phyloP scores from a whole-genome alignment of 306 rosid species.

The Lathyrus aphaca region DNA sequence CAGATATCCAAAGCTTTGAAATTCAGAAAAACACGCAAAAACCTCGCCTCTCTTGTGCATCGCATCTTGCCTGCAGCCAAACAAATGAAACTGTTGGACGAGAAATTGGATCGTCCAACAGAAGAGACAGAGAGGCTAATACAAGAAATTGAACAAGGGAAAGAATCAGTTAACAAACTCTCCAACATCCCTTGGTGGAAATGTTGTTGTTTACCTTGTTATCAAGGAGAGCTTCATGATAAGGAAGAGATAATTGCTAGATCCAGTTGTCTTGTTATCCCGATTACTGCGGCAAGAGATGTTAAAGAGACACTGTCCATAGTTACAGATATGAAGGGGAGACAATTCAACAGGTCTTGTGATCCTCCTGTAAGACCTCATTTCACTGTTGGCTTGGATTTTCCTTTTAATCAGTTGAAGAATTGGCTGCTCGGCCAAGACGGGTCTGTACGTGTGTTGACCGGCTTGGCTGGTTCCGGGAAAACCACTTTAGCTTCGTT shows the following conservation, averaged over 20 bases:
- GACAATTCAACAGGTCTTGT: background rate
- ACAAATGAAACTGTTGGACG: background rate
- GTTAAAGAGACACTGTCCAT: background rate
- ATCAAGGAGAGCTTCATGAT: background rate
- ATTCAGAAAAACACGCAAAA: background rate
- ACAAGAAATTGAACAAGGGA: background rate
- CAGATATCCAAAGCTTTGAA: background rate
- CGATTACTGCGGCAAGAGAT: background rate
- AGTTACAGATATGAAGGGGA: background rate
- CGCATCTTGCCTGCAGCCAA: background rate
- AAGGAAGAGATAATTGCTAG: background rate
- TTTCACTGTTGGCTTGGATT: constrained; percentile 46
- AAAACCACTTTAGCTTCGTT: constrained; percentile 50
- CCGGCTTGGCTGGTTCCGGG: constrained; percentile 60
- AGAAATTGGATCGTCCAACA: background rate
- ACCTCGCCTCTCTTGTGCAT: background rate
- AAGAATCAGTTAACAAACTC: background rate
- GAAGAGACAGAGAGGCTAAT: background rate
- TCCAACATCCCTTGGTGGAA: background rate
- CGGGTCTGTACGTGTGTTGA: constrained; percentile 32
- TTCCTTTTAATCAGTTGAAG: constrained; percentile 40
- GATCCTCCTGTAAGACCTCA: background rate
- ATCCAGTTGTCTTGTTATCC: background rate
- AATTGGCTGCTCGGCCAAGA: constrained; percentile 31
- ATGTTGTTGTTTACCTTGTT: background rate